These are phyloP conservation scores for Lactifluus pinguis DNA, from an alignment of 768 basidiomycete species.

Conservation along the genomic window DNA sequence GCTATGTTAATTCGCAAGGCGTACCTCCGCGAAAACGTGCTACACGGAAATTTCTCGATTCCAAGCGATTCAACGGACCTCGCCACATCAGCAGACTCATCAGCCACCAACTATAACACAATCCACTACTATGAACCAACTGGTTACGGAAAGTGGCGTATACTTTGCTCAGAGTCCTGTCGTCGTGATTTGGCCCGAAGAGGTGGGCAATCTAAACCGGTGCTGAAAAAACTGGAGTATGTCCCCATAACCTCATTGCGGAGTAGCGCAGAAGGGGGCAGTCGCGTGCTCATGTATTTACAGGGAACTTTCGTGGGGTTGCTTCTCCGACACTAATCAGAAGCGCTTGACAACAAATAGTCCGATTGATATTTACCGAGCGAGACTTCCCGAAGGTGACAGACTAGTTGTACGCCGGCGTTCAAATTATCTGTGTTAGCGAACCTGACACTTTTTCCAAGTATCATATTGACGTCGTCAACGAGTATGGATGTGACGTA, in stretches of 20 bases:
- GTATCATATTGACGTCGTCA: constrained; percentile 14
- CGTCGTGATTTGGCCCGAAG: not conserved
- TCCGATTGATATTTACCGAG: constrained; percentile 11
- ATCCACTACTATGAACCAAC: constrained; percentile 2
- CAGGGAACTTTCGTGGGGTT: constrained; percentile 14
- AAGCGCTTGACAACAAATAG: constrained; percentile 9
- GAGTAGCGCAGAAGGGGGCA: not conserved
- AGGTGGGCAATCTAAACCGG: not conserved
- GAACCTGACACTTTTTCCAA: not conserved
- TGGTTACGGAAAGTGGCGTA: constrained; percentile 6
- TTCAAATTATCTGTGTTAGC: no score
- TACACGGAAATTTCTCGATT: constrained; percentile 1
- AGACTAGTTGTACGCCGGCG: constrained; percentile 9
- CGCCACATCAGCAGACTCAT: not conserved
- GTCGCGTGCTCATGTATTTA: not conserved
- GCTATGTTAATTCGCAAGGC: not conserved
- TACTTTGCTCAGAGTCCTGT: not conserved
- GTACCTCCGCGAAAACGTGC: constrained; percentile 4
- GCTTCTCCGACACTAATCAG: constrained; percentile 15
- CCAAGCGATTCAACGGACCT: not conserved
- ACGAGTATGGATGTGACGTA: constrained; percentile 10
- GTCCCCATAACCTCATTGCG: not conserved
- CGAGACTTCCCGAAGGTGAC: constrained; percentile 10
- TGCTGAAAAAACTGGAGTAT: constrained; percentile 7
- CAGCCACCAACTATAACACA: not conserved